A percentile compares a stretch with the other conserved stretches of the same genome.
These are phyloP conservation scores for Chlorella sp. DNA, from an alignment of 139 green algal genomes.

Conservation along the genomic window DNA sequence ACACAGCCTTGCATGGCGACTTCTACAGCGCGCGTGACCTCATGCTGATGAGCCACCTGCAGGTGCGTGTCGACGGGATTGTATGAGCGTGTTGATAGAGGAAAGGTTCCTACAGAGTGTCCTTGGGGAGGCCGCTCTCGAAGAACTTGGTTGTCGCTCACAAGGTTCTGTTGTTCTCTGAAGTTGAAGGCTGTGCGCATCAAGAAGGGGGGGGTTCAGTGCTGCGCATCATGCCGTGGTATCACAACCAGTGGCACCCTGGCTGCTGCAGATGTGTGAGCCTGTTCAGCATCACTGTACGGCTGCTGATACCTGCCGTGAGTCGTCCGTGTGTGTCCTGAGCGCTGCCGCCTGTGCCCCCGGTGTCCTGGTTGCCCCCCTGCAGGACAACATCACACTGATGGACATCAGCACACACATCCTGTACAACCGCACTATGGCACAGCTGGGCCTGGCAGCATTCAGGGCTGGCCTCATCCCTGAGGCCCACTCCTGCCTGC, in stretches of 20 bases:
- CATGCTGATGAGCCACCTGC: slow-evolving; percentile 95
- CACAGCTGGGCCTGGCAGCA: slow-evolving; percentile 90
- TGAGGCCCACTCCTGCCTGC: slow-evolving; percentile 86
- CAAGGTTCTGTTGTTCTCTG: slow-evolving; percentile 61
- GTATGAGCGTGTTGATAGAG: no score
- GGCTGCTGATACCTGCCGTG: no score
- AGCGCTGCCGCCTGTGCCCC: no score
- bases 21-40: slow-evolving; percentile 90
- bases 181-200: no score
- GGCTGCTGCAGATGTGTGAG: not conserved
- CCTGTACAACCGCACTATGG: slow-evolving; percentile 94
- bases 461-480: slow-evolving; percentile 85
- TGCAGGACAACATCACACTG: slow-evolving; percentile 62
- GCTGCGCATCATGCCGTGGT: no score
- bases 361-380: no score
- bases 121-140: no score
- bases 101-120: no score
- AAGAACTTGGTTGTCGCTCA: not conserved
- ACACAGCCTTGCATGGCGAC: slow-evolving; percentile 82
- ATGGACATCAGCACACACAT: slow-evolving; percentile 96
- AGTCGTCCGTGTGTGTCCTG: no score
- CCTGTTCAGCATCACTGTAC: not conserved
- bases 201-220: no score
- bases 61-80: slow-evolving; percentile 49
- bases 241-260: no score